Evolutionary conservation across 345 rosid genomes (phyloP), one percentile per base, ranked within the genome.

Genomic region (Populus deltoides): DNA sequence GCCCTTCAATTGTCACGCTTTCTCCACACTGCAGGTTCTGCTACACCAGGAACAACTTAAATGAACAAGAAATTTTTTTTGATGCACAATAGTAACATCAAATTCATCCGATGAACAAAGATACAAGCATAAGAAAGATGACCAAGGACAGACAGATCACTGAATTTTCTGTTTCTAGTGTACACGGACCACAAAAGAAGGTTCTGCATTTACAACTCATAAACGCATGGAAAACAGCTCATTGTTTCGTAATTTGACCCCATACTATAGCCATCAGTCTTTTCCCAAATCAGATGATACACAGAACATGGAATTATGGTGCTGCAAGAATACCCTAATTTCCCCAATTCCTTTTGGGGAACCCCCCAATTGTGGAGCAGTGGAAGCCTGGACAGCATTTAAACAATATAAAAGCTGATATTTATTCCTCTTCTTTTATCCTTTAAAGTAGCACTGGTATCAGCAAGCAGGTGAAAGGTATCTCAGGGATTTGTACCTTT

Each of bases 21-120:
- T 92, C 94, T 62, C 98, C 99, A 25, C 97, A 87, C 70, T 93
- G 97, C 89, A 93, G 81, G 78, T 92, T 92, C 99, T 93, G 93
- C 87, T 27, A 66, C 53, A 71, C 68, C 73, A 73, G 29, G 35
- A 41, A 68, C 76, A 75, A 39, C 72, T 57, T 61, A 16, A 57
- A 55, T 7, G 74, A 66, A 68, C 43, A 41, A 0, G 2, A 8
- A 12, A 38, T n/a, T n/a, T n/a, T n/a, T 53, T 7, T 53, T 5
- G 59, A 53, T 6, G n/a, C n/a, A 18, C 57, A 51, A 51, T 5
- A 17, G 22, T 22, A 51, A 0, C n/a, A 53, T 20, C n/a, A 18
- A 53, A 6, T 53, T 20, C 59, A 53, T 53, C 59, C 2, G 59
- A 16, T 35, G 73, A 79, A 83, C 66, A 43, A 45, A 57, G 43